Evolutionary conservation across 306 rosid genomes (phyloP), one percentile per base, ranked within the genome.

Genomic region (Quercus mongolica): DNA sequence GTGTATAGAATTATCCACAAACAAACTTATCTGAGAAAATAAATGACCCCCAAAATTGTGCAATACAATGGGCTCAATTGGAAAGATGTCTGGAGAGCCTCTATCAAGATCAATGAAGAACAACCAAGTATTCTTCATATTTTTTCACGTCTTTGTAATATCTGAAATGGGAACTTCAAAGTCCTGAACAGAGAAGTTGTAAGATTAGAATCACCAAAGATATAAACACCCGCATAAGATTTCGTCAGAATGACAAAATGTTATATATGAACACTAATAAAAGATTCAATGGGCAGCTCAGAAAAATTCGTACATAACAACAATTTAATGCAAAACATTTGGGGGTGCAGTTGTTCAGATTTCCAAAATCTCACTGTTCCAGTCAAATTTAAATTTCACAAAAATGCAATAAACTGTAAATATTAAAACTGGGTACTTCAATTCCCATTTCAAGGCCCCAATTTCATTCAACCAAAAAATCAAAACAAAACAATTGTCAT

Each of bases 31-130:
- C 63, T 91, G 92, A 0, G 92, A 87, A 84, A 73, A 78, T 44
- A 87, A 49, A 61, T 87, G 78, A 72, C 82, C 87, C 17, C 90
- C 83, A 25, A 83, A 58, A 68, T 59, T 80, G 75, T 89, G 78
- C 35, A 85, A 74, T 23, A 83, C 57, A 65, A 92, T 78, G 9
- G 92, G 92, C 49, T 92, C 91, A 10, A 92, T 23, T 0, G 91
- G 85, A 26, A 89, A 81, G 55, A 82, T 79, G 61, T 91, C 81
- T 0, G 90, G 93, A 21, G 87, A 81, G 51, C 84, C 67, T 10
- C 88, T 89, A 83, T 96, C 99, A 5, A 90, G 89, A 89, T 91
- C 93, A 80, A 86, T 77, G 72, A 88, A 77, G 56, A 89, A 84
- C 20, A 90, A 81, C 94, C 96, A 87, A 84, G 89, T 81, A 80